These are phyloP conservation scores for Penicillium maclennaniae DNA, from an alignment of 495 filamentous ascomycete genomes.

Conservation along the genomic window DNA sequence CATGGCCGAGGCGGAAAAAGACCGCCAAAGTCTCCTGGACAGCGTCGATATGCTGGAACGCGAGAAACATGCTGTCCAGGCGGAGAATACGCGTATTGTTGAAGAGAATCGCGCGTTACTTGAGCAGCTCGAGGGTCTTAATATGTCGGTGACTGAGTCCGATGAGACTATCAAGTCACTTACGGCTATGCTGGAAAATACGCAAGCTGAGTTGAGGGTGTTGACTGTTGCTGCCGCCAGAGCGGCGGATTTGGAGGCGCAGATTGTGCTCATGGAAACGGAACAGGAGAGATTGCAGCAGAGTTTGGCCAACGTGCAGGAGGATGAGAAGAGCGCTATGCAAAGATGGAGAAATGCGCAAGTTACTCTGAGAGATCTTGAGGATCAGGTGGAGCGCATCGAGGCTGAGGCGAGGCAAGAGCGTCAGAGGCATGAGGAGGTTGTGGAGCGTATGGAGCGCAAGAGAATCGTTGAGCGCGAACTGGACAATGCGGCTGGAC, in stretches of 20 bases:
- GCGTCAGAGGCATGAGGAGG: slow-evolving; percentile 73
- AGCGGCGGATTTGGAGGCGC: slow-evolving; percentile 71
- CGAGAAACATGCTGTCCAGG: slow-evolving; percentile 71
- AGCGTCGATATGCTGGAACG: slow-evolving; percentile 72
- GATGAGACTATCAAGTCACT: slow-evolving; percentile 70
- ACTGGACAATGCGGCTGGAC: slow-evolving; percentile 68
- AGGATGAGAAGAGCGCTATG: slow-evolving; percentile 69
- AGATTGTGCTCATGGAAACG: slow-evolving; percentile 70
- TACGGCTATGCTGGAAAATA: slow-evolving; percentile 66
- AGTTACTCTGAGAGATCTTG: slow-evolving; percentile 62
- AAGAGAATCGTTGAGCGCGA: slow-evolving; percentile 70
- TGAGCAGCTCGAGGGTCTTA: slow-evolving; percentile 78
- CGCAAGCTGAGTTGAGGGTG: slow-evolving; percentile 69
- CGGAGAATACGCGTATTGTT: slow-evolving; percentile 64
- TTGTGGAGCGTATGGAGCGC: slow-evolving; percentile 76
- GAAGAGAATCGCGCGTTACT: slow-evolving; percentile 77
- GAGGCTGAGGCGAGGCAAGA: slow-evolving; percentile 82
- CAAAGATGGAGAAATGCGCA: slow-evolving; percentile 83
- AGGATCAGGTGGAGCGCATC: slow-evolving; percentile 85
- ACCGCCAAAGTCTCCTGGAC: slow-evolving; percentile 63
- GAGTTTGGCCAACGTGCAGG: slow-evolving; percentile 57
- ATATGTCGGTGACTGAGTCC: slow-evolving; percentile 67
- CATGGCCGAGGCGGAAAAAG: slow-evolving; percentile 82
- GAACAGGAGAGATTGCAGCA: slow-evolving; percentile 73
- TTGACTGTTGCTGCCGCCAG: slow-evolving; percentile 68